These are phyloP conservation scores for Sporothrix variecibatus DNA, from an alignment of 2,329 filamentous ascomycete species.

Conservation along the genomic window DNA sequence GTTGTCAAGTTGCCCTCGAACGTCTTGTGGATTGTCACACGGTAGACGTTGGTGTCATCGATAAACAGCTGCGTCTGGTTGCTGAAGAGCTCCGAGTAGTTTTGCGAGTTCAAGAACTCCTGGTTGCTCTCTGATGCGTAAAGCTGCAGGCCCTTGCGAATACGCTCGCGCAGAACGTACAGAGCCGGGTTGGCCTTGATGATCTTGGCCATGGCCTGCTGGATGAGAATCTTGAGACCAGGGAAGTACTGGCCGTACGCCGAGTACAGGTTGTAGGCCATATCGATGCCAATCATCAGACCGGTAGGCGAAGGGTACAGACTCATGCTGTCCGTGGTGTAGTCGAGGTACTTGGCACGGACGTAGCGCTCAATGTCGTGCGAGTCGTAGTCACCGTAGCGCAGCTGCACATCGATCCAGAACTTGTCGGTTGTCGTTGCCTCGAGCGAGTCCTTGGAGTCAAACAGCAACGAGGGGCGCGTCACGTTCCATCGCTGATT, in stretches of 20 bases:
- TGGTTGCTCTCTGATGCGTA: constrained; percentile 99
- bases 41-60: constrained; percentile 98
- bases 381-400: constrained; percentile 92
- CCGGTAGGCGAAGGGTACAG: constrained; percentile 97
- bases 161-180: constrained; percentile 95
- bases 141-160: constrained; percentile 94
- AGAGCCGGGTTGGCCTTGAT: constrained; percentile 99
- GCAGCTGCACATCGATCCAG: constrained; percentile 95
- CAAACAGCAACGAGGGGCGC: constrained; percentile 86
- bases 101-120: constrained; percentile 98
- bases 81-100: constrained; percentile 98
- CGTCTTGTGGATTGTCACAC: constrained; percentile 99
- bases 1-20: constrained; percentile 99
- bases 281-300: constrained; percentile 95
- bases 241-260: constrained; percentile 99
- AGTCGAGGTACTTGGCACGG: constrained; percentile 96
- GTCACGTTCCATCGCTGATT: constrained; percentile 99
- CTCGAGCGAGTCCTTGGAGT: constrained; percentile 94
- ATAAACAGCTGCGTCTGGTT: constrained; percentile 99
- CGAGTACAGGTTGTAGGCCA: constrained; percentile 97
- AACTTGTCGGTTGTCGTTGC: constrained; percentile 97
- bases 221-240: constrained; percentile 88
- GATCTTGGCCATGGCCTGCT: constrained; percentile 99
- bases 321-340: constrained; percentile 97
- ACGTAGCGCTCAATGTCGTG: constrained; percentile 99